Evolutionary conservation across 192 early-diverging fungal species (phyloP).

Genomic region (Coemansia sp.): DNA sequence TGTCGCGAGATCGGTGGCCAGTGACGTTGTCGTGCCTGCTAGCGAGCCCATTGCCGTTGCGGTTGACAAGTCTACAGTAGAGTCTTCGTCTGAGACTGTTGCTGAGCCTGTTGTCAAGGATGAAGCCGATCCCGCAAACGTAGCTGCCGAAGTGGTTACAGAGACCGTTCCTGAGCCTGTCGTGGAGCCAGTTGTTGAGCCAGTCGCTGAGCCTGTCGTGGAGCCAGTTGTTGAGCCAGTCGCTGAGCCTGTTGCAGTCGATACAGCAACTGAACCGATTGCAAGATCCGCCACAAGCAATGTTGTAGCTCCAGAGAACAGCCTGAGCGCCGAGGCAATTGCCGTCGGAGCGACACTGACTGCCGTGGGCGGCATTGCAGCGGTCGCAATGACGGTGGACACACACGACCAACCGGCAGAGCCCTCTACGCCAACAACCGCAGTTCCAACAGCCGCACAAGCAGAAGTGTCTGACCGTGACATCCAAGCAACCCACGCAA

Average conservation of each 20-base stretch:
- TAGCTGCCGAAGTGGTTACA: not conserved
- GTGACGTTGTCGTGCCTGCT: not conserved
- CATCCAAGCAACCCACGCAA: conserved; percentile 2
- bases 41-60: not conserved
- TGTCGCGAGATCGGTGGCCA: not conserved
- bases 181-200: too few relatives aligned
- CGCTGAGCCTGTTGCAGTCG: not conserved
- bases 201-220: not conserved
- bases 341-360: conserved; percentile 4
- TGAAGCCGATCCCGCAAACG: not conserved
- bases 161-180: not conserved
- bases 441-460: not conserved
- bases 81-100: not conserved
- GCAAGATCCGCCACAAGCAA: not conserved
- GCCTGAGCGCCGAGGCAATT: not conserved
- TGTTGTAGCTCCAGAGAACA: not conserved
- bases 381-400: not conserved
- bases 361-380: conserved; percentile 3
- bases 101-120: not conserved
- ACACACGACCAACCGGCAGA: too few relatives aligned
- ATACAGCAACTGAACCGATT: not conserved
- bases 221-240: not conserved
- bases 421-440: conserved; percentile 7
- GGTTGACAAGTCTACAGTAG: not conserved
- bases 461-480: not conserved